phyloP scores from a whole-genome alignment of 345 rosid species.

The Iberis pinnata region DNA sequence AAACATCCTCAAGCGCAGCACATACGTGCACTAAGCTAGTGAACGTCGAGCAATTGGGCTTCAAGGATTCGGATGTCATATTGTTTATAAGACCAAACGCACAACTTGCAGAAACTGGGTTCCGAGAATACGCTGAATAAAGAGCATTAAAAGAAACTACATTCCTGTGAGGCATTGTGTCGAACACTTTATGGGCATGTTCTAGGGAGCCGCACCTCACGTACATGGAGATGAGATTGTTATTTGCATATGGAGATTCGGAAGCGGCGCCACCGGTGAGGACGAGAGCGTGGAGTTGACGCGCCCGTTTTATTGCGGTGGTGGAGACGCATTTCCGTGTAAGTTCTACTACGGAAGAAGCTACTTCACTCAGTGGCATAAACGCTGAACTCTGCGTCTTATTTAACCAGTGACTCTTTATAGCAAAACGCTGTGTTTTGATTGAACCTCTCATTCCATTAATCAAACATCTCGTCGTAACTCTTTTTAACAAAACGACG shows the following conservation, averaged over 20 bases:
- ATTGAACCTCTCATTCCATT: not conserved
- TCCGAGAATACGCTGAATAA: constrained; percentile 59
- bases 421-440: not conserved
- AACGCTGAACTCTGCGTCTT: too few relatives aligned
- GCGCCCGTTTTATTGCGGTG: constrained; percentile 36
- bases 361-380: constrained; percentile 37
- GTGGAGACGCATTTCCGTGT: constrained; percentile 46
- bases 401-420: too few relatives aligned
- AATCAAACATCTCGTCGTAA: not conserved
- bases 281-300: constrained; percentile 60
- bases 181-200: constrained; percentile 46
- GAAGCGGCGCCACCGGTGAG: constrained; percentile 30
- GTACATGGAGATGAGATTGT: constrained; percentile 65
- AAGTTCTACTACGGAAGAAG: constrained; percentile 32
- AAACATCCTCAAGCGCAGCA: constrained; percentile 40
- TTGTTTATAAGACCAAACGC: constrained; percentile 32
- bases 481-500: too few relatives aligned
- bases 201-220: constrained; percentile 44
- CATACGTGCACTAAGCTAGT: constrained; percentile 64
- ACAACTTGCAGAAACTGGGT: constrained; percentile 21
- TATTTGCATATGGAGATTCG: constrained; percentile 45
- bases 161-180: constrained; percentile 60
- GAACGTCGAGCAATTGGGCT: constrained; percentile 59
- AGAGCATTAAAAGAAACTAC: constrained; percentile 59
- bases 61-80: constrained; percentile 41